Evolutionary conservation across 208 protist genomes (phyloP).

Genomic region (Acanthamoeba divionensis): DNA sequence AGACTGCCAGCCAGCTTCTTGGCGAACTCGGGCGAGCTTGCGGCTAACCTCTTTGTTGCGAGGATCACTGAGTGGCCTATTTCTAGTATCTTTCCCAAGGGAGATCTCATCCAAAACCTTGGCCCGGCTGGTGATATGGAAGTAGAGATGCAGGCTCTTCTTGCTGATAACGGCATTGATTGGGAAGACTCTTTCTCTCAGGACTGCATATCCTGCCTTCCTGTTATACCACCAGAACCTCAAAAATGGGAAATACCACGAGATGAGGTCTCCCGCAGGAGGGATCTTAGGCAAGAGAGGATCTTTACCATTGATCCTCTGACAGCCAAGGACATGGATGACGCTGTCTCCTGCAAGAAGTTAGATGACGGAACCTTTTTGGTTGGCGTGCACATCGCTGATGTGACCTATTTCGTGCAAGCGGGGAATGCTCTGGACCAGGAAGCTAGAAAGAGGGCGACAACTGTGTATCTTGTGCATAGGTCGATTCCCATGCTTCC

Average conservation of each 20-base stretch:
- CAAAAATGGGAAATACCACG: slow-evolving; percentile 62
- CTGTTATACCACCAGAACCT: background rate
- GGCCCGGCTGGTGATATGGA: slow-evolving; percentile 80
- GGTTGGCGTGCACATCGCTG: slow-evolving; percentile 92
- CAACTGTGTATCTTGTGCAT: slow-evolving; percentile 85
- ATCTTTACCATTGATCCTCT: slow-evolving; percentile 85
- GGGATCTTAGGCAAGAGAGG: slow-evolving; percentile 71
- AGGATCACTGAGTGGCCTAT: slow-evolving; percentile 53
- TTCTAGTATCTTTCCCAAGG: slow-evolving; percentile 19
- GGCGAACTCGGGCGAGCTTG: slow-evolving; percentile 31
- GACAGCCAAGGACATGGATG: slow-evolving; percentile 86
- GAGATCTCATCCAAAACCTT: slow-evolving; percentile 58
- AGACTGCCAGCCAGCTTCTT: background rate
- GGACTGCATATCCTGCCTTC: slow-evolving; percentile 52
- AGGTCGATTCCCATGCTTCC: slow-evolving; percentile 79
- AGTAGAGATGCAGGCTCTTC: slow-evolving; percentile 78
- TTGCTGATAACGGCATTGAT: slow-evolving; percentile 75
- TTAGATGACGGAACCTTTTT: slow-evolving; percentile 73
- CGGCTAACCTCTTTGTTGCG: slow-evolving; percentile 51
- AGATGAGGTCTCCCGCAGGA: slow-evolving; percentile 65
- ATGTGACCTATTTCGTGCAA: slow-evolving; percentile 90
- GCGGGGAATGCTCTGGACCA: slow-evolving; percentile 80
- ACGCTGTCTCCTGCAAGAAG: slow-evolving; percentile 73
- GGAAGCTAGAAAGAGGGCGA: slow-evolving; percentile 82
- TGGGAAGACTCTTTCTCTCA: slow-evolving; percentile 59